phyloP scores from a whole-genome alignment of 2,329 filamentous ascomycete genomes.

The Claviceps africana region DNA sequence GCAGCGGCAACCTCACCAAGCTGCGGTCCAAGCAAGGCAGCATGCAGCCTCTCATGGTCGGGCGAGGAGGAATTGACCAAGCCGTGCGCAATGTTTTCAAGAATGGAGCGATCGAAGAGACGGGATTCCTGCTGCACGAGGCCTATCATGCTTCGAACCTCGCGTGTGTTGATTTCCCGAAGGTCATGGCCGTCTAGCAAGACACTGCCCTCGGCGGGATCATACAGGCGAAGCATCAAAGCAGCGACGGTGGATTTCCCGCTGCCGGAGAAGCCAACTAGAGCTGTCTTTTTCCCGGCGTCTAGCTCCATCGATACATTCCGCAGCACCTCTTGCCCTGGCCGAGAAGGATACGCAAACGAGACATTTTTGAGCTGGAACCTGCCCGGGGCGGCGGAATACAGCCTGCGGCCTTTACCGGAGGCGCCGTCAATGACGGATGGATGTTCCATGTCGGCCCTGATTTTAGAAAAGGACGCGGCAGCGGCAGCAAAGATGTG shows the following conservation, averaged over 20 bases:
- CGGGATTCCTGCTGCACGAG: constrained; percentile 49
- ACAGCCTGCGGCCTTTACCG: constrained; percentile 20
- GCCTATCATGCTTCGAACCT: constrained; percentile 38
- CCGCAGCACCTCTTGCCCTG: constrained; percentile 21
- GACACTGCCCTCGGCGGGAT: constrained; percentile 26
- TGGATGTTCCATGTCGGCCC: constrained; percentile 36
- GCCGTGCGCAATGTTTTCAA: constrained; percentile 35
- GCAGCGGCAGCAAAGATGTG: constrained; percentile 42
- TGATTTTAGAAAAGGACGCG: constrained; percentile 38
- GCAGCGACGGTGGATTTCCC: constrained; percentile 58
- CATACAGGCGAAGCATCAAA: constrained; percentile 53
- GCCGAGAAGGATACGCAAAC: constrained; percentile 25
- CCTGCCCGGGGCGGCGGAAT: constrained; percentile 12
- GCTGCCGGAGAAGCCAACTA: constrained; percentile 54
- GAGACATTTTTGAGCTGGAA: constrained; percentile 20
- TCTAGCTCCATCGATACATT: constrained; percentile 10
- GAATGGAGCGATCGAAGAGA: constrained; percentile 44
- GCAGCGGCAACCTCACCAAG: background rate
- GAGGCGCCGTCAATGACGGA: constrained; percentile 25
- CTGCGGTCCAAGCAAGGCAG: background rate
- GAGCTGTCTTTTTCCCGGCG: constrained; percentile 48
- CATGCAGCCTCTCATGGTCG: constrained; percentile 29
- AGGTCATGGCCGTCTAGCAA: constrained; percentile 29
- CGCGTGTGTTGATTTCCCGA: constrained; percentile 41
- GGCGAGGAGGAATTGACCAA: constrained; percentile 22